Evolutionary conservation across 2,329 filamentous ascomycete species (phyloP), one percentile per base, ranked within the genome.

Genomic region (Graphiopsis chlorocephala): DNA sequence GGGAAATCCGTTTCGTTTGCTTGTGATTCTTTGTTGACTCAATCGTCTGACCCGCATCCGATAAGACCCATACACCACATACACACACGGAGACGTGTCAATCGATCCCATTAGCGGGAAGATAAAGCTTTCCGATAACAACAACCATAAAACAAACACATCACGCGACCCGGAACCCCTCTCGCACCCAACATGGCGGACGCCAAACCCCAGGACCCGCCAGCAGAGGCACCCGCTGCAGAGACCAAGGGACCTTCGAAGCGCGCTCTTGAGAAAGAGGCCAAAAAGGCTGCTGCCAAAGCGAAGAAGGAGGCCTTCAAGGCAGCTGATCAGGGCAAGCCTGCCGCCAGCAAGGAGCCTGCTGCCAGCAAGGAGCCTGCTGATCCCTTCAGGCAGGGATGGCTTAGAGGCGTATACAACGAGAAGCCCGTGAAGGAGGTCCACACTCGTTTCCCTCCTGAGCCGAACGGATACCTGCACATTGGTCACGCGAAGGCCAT

Each of bases 401-500:
- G 81, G 81, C 73, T 84, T 17, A 80, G 79, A 71, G 78, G 78
- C 38, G 79, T 83, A 4, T 83, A 83, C 72, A 77, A 81, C 60
- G 80, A 83, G 72, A 83, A 83, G 73, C 78, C 80, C 0, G 79
- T 79, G 55, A 68, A 74, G 29, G 72, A 79, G 14, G 80, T 83
- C 42, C 76, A 78, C 62, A 81, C 82, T 11, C 81, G 82, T 61
- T 84, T 84, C 66, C 82, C 82, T 0, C 82, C 82, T 29, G 82
- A 83, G 79, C 95, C 95, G 56, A 98, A 98, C 77, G 95, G 94
- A 63, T 97, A 90, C 76, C 85, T 97, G 11, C 93, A 97, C 75
- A 90, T 98, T 71, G 94, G 94, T 23, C 95, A 98, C 76, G 91
- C 90, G 69, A 98, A 98, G 81, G 94, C 95, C 25, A 97, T 98